Base-by-base conservation (phyloP, 768 basidiomycete genomes). In the Bullera alba region DNA sequence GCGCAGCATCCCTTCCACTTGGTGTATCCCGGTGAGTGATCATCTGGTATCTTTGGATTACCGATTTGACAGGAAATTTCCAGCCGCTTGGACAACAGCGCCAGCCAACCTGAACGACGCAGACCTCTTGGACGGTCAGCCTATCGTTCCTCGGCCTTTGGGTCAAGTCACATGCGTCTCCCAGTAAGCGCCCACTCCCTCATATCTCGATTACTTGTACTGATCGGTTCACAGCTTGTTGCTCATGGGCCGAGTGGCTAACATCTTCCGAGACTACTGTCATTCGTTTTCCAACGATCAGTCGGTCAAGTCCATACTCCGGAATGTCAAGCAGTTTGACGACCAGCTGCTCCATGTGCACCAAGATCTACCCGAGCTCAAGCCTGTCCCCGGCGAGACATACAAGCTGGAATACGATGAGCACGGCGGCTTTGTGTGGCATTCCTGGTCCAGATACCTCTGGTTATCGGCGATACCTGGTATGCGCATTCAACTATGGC, bases 1-100 rank as follows among this genome's bases (percentile, higher is more conserved):
- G 54, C 54, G 5, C 54, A 51, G 19, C 54, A 56, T 34, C 54
- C 54, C 5, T 56, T 46, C 25, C 54, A 56, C 32, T 28, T 56
- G 15, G 42, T 48, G 15, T 47, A 47, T 35, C 46, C 46, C 5
- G 46, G 46, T 47, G 34, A 36, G 46, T 36, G 30, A n/a, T 19
- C 46, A 15, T 19, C 32, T 8, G 8, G 32, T n/a, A n/a, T n/a
- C n/a, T n/a, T n/a, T n/a, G n/a, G n/a, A n/a, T n/a, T n/a, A n/a
- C n/a, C 34, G 29, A 36, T 16, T 5, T 29, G 17, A 6, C 29
- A 30, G 10, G n/a, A 5, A 39, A 15, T 35, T n/a, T 14, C 7
- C 38, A 42, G 42, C 49, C 27, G 54, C 54, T 14, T 49, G 54
- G 30, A 56, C 54, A 15, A 51, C 54, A 8, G 38, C 54, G 15